Conservation (phyloP, 2,329 filamentous ascomycete species). For the Stenocarpella maydis region DNA sequence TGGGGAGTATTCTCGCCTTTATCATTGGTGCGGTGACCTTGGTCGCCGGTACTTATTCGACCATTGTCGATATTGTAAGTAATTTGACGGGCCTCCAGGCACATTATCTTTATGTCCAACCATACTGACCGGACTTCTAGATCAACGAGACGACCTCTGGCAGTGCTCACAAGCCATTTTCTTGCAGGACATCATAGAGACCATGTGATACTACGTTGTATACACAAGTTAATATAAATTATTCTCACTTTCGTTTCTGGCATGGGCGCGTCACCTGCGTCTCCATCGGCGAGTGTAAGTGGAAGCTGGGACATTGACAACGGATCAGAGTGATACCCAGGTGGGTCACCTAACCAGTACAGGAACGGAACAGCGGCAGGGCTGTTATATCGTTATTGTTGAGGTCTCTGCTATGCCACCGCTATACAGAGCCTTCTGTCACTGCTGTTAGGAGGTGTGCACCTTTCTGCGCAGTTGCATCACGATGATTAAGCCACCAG, state of each 20-base stretch:
- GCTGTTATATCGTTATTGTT: not conserved
- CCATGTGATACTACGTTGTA: not conserved
- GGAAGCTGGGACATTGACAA: not conserved
- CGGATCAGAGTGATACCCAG: not conserved
- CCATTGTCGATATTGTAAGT: conserved; percentile 43
- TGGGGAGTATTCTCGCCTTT: conserved; percentile 39
- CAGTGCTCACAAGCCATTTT: conserved; percentile 11
- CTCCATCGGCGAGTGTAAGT: not conserved
- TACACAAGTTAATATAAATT: not conserved
- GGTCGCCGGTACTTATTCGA: conserved; percentile 42
- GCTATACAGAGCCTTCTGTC: no score
- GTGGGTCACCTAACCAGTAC: not conserved
- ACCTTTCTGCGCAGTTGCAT: no score
- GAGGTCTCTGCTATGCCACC: no score
- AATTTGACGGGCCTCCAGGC: no score
- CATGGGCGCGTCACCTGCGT: no score
- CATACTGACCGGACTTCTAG: not conserved
- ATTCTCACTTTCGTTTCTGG: not conserved
- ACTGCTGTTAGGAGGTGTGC: no score
- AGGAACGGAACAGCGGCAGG: not conserved
- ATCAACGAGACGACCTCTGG: conserved; percentile 15
- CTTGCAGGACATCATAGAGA: conserved; percentile 4
- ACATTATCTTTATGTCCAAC: not conserved
- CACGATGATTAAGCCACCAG: no score
- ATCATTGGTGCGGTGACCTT: conserved; percentile 41